These are phyloP conservation scores for Boletellus deceptivus DNA, from an alignment of 1,284 basidiomycete species.

Conservation along the genomic window DNA sequence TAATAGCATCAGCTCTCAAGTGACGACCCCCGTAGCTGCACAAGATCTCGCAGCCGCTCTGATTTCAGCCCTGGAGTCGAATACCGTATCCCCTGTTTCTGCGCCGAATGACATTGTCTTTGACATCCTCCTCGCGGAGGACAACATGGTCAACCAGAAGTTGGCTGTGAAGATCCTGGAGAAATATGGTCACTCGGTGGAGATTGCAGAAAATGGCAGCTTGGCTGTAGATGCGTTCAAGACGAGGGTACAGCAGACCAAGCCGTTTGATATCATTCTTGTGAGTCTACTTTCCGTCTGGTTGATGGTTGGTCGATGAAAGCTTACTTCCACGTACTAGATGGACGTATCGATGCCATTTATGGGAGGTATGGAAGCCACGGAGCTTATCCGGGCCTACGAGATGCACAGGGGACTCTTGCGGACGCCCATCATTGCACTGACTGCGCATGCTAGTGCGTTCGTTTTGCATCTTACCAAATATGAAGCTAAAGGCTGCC, in stretches of 20 bases:
- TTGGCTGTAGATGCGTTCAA: slow-evolving; percentile 90
- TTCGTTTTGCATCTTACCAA: slow-evolving; percentile 19
- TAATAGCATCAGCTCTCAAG: slow-evolving; percentile 87
- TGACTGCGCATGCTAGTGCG: slow-evolving; percentile 89
- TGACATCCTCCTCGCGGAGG: slow-evolving; percentile 96
- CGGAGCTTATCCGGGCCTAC: slow-evolving; percentile 76
- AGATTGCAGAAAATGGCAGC: slow-evolving; percentile 97
- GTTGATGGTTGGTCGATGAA: neutral
- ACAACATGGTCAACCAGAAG: slow-evolving; percentile 98
- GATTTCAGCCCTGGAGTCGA: slow-evolving; percentile 92
- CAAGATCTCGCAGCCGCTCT: slow-evolving; percentile 93
- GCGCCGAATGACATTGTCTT: slow-evolving; percentile 83
- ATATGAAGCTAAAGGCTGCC: slow-evolving; percentile 16
- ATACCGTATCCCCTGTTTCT: slow-evolving; percentile 80
- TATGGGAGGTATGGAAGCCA: slow-evolving; percentile 94
- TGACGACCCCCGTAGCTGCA: slow-evolving; percentile 86
- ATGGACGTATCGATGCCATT: slow-evolving; percentile 99
- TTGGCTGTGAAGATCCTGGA: slow-evolving; percentile 96
- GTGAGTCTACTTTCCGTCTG: slow-evolving; percentile 43
- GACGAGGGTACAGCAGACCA: slow-evolving; percentile 64
- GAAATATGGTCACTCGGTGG: slow-evolving; percentile 94
- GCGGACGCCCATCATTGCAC: slow-evolving; percentile 90
- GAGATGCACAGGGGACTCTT: slow-evolving; percentile 75
- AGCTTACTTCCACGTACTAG: slow-evolving; percentile 37
- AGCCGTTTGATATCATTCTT: slow-evolving; percentile 84